A percentile compares a stretch with the other conserved stretches of the same genome.
Conservation (phyloP, 805 yeast genomes). For the Saccharomycopsis sp. region DNA sequence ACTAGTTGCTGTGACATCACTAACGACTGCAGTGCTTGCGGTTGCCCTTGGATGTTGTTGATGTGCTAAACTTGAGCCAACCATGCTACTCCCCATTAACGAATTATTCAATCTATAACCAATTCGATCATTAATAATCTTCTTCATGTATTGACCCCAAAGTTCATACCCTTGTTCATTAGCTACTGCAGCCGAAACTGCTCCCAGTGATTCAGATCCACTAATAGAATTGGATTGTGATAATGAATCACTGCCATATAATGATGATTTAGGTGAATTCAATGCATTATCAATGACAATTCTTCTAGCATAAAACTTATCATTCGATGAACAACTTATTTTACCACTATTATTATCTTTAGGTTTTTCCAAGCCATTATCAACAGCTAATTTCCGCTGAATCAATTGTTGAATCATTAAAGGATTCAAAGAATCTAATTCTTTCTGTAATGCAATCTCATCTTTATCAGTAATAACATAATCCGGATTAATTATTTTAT, state of each 20-base stretch:
- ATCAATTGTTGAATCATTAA: conserved; percentile 11
- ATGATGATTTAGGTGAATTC: neutral
- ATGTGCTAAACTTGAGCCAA: neutral
- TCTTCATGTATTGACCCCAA: conserved; percentile 21
- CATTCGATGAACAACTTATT: conserved; percentile 1
- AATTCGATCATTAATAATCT: conserved; percentile 18
- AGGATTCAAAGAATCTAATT: conserved; percentile 18
- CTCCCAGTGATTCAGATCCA: neutral
- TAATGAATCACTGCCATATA: neutral
- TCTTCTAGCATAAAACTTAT: conserved; percentile 19
- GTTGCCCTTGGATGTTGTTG: neutral
- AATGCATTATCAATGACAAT: conserved; percentile 9
- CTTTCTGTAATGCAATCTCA: conserved; percentile 14
- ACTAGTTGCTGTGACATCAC: neutral
- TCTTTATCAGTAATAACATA: conserved; percentile 10
- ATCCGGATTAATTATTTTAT: conserved; percentile 14
- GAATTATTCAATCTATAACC: conserved; percentile 13
- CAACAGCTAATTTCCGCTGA: conserved; percentile 17
- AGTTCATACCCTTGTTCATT: conserved; percentile 7
- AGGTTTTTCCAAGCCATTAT: conserved; percentile 13
- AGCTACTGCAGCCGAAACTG: neutral
- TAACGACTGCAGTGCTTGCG: neutral
- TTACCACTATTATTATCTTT: neutral
- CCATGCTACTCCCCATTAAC: neutral
- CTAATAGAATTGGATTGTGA: neutral